Evolutionary conservation across 1,284 basidiomycete species (phyloP), one percentile per base, ranked within the genome.

Genomic region (Leccinum griseonigrum): DNA sequence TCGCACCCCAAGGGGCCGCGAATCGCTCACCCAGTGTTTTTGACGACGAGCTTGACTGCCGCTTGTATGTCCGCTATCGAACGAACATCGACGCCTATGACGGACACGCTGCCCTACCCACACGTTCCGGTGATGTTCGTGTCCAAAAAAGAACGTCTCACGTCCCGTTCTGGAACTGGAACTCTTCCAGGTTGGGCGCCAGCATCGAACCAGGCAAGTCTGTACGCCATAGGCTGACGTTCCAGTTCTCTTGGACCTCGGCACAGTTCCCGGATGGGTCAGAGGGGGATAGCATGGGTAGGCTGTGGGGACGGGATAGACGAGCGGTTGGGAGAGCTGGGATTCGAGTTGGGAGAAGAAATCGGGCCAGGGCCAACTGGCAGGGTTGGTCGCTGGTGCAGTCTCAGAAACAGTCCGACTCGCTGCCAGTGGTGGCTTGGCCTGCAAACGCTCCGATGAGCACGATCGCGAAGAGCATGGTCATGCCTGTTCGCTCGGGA

Each of bases 1-100:
- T 7, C 36, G 6, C 14, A 36, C 36, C 36, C 22, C 22, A 26
- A 26, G 22, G 22, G 22, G 22, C 22, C 22, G 22, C 22, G 14
- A 36, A 14, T 14, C 36, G 18, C 26, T 52, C 62, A 78, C 76
- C 81, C 80, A 1, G 82, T 83, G 60, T 80, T 81, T 68, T 82
- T 84, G 18, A 83, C 70, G 1, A 78, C 78, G 1, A 82, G 61
- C 4, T 76, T 22, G 4, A 69, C n/a, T 3, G 63, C 79, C 28
- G 74, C 77, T 64, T 80, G 76, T 8, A 84, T 65, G 62, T 80
- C 79, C n/a, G 48, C 62, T 7, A 71, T 69, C 0, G 61, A 69
- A 4, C 75, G 72, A 1, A 76, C 78, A 57, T 81, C 63, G 1
- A 67, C 59, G 5, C 68, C 64, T 8, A 69, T 57, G 14, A 66